Conservation (phyloP, 192 early-diverging fungal genomes). For the Dimargaris xerosporica region DNA sequence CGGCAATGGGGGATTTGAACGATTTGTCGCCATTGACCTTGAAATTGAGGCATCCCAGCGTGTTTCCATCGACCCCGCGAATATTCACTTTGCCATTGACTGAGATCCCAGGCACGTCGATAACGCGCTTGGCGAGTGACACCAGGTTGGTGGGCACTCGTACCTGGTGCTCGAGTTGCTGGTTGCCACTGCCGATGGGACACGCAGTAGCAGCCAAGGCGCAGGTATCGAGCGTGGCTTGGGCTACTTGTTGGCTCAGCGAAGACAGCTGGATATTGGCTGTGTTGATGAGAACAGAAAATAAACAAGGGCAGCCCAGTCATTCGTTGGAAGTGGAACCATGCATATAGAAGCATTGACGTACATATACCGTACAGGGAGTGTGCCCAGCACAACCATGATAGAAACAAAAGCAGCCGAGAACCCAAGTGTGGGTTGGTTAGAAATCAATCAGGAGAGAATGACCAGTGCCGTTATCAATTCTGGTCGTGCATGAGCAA, state of each 20-base stretch:
- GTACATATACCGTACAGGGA: too few relatives aligned
- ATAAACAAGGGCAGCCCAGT: too few relatives aligned
- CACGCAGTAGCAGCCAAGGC: constrained; percentile 1
- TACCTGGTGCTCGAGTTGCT: not conserved
- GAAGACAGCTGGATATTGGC: not conserved
- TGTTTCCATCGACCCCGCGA: not conserved
- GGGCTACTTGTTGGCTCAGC: not conserved
- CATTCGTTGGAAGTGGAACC: too few relatives aligned
- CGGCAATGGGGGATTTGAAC: not conserved
- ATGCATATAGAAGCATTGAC: too few relatives aligned
- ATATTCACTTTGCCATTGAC: not conserved
- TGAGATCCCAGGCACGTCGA: not conserved
- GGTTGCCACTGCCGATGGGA: not conserved
- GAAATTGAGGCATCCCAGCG: constrained; percentile 8
- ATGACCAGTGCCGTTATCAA: too few relatives aligned
- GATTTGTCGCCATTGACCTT: not conserved
- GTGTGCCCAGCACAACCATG: too few relatives aligned
- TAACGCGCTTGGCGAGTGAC: not conserved
- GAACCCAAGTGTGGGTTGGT: too few relatives aligned
- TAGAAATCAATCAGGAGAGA: too few relatives aligned
- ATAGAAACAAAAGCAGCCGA: too few relatives aligned
- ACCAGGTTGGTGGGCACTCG: not conserved
- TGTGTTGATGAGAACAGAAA: not conserved
- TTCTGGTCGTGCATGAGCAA: too few relatives aligned
- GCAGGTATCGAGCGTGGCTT: not conserved